Conservation (phyloP, 805 yeast genomes). For the Starmerella geochares region DNA sequence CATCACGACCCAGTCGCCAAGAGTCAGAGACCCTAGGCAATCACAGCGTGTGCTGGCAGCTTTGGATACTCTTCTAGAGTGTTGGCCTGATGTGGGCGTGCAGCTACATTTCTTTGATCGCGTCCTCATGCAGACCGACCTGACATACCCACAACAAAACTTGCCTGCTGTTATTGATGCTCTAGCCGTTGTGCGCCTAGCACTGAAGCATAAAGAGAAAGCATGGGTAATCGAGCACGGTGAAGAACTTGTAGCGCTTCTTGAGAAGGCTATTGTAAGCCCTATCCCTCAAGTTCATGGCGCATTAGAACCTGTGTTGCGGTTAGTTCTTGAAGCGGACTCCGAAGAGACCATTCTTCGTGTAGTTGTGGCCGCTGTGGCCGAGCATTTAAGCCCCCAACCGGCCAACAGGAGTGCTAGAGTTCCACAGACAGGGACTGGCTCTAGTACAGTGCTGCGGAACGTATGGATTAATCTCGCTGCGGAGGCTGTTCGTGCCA, state of each 20-base stretch:
- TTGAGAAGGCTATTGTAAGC: slow-evolving; percentile 72
- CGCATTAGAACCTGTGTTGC: slow-evolving; percentile 63
- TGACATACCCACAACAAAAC: slow-evolving; percentile 42
- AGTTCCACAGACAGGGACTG: background rate
- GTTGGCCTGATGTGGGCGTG: slow-evolving; percentile 87
- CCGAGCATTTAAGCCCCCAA: slow-evolving; percentile 15
- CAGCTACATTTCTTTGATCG: slow-evolving; percentile 81
- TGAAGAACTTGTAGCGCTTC: slow-evolving; percentile 54
- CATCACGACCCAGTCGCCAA: slow-evolving; percentile 60
- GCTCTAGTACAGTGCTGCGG: background rate
- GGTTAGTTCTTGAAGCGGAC: slow-evolving; percentile 23
- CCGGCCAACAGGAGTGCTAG: background rate
- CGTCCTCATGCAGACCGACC: slow-evolving; percentile 68
- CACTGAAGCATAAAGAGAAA: slow-evolving; percentile 63
- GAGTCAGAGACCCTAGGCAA: slow-evolving; percentile 66
- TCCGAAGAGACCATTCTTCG: slow-evolving; percentile 11
- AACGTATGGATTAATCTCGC: slow-evolving; percentile 58
- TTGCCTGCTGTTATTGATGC: slow-evolving; percentile 82
- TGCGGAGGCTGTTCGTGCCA: slow-evolving; percentile 55
- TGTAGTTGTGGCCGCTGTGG: slow-evolving; percentile 7
- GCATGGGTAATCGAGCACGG: slow-evolving; percentile 73
- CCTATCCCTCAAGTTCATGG: slow-evolving; percentile 83
- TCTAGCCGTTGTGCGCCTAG: slow-evolving; percentile 74
- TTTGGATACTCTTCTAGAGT: slow-evolving; percentile 59
- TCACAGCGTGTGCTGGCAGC: slow-evolving; percentile 76